A percentile compares a stretch with the other conserved stretches of the same genome.
Evolutionary conservation across 495 filamentous ascomycete genomes (phyloP).

Genomic region (Penicillium chermesinum): DNA sequence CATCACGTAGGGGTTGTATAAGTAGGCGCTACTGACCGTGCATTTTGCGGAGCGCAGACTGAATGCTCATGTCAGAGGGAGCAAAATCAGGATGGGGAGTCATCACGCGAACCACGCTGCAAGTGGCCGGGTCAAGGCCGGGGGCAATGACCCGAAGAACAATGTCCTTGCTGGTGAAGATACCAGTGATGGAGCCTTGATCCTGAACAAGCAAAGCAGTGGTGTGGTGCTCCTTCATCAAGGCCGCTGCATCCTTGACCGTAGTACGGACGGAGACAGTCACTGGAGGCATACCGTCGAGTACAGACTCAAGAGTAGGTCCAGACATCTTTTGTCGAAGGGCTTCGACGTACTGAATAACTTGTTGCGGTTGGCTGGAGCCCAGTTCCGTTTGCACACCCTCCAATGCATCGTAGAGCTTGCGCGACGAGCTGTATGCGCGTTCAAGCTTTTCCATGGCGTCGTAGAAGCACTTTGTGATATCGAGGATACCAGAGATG

Average conservation of each 20-base stretch:
- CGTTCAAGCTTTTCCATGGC: constrained; percentile 99
- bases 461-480: constrained; percentile 99
- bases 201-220: constrained; percentile 96
- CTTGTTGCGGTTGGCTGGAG: constrained; percentile 93
- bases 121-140: constrained; percentile 87
- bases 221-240: constrained; percentile 99
- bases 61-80: constrained; percentile 97
- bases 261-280: constrained; percentile 94
- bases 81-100: constrained; percentile 98
- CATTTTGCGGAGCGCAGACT: constrained; percentile 97
- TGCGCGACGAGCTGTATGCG: constrained; percentile 91
- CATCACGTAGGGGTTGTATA: background rate
- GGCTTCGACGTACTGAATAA: constrained; percentile 98
- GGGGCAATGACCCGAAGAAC: constrained; percentile 97
- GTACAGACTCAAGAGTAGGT: constrained; percentile 88
- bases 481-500: constrained; percentile 96
- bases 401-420: constrained; percentile 94
- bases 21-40: constrained; percentile 65
- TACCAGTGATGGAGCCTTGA: constrained; percentile 94
- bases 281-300: constrained; percentile 85
- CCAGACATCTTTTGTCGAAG: constrained; percentile 95
- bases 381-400: constrained; percentile 98
- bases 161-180: constrained; percentile 99
- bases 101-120: constrained; percentile 98
- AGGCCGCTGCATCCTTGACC: constrained; percentile 84